These are phyloP conservation scores for Annulohypoxylon truncatum DNA, from an alignment of 2,329 filamentous ascomycete genomes.

Conservation along the genomic window DNA sequence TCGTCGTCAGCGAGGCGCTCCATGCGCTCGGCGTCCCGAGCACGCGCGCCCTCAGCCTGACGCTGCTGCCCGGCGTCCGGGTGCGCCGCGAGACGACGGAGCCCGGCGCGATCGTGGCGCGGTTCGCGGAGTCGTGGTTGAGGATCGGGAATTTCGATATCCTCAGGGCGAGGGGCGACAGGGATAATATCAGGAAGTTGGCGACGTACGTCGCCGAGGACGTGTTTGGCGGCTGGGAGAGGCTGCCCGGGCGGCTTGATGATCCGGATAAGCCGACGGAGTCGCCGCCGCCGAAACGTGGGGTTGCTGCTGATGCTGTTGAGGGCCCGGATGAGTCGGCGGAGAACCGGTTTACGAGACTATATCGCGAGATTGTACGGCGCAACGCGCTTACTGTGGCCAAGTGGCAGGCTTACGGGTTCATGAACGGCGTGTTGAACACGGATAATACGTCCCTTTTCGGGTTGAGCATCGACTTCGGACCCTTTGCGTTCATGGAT, in stretches of 20 bases:
- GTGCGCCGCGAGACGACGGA: slow-evolving; percentile 85
- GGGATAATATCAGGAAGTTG: slow-evolving; percentile 76
- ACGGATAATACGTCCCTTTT: slow-evolving; percentile 96
- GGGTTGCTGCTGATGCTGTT: slow-evolving; percentile 66
- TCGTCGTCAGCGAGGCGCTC: slow-evolving; percentile 89
- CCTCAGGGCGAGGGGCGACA: slow-evolving; percentile 83
- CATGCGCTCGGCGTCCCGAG: slow-evolving; percentile 87
- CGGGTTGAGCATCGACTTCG: slow-evolving; percentile 92
- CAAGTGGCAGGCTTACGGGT: slow-evolving; percentile 97
- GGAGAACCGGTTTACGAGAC: slow-evolving; percentile 86
- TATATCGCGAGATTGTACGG: slow-evolving; percentile 88
- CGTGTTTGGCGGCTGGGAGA: slow-evolving; percentile 88
- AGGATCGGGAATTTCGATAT: slow-evolving; percentile 96
- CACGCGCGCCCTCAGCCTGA: slow-evolving; percentile 87
- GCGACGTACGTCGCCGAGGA: slow-evolving; percentile 88
- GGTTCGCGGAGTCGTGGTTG: slow-evolving; percentile 93
- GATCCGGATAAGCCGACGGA: slow-evolving; percentile 62
- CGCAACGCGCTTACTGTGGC: slow-evolving; percentile 90
- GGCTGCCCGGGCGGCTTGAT: slow-evolving; percentile 72
- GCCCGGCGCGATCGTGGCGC: slow-evolving; percentile 90
- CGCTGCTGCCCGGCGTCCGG: slow-evolving; percentile 75
- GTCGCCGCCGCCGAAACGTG: slow-evolving; percentile 59
- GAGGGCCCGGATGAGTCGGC: slow-evolving; percentile 75
- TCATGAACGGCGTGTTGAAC: slow-evolving; percentile 98
- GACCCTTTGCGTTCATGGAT: slow-evolving; percentile 97